Evolutionary conservation across 495 filamentous ascomycete genomes (phyloP), one percentile per base, ranked within the genome.

Genomic region (Physcia stellaris): DNA sequence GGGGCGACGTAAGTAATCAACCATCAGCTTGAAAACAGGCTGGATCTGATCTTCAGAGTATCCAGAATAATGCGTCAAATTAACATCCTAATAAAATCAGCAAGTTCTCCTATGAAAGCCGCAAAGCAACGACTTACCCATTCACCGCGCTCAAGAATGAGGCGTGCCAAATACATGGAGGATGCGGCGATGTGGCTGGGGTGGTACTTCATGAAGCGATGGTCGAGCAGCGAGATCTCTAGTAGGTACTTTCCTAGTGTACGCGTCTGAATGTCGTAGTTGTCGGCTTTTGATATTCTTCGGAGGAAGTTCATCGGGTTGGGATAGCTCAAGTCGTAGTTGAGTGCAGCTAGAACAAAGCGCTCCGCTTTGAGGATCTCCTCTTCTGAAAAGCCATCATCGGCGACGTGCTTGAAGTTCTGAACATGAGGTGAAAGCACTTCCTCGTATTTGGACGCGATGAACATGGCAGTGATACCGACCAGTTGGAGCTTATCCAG

Each of bases 261-360:
- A 46, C 90, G 80, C 24, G 88, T 94, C 58, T 95, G 83, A 46
- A 95, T 93, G 54, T 96, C 86, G 60, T 96, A 96, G 59, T 86
- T 84, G 60, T 96, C 92, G 41, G 90, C 90, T 64, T 98, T 98
- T 29, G 88, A 95, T 59, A 98, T 96, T 41, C 92, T 79, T 24
- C 90, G 80, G 37, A 98, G 73, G 64, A 98, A 98, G 71, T 98
- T 95, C 90, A 98, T 96, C 6, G 90, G 90, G 58, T 98, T 98
- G 22, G 90, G 90, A 52, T 92, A 96, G 66, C 88, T 95, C 43
- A 98, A 79, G 58, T 96, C 90, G 59, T 95, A 98, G 60, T 94
- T 79, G 42, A 98, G 77, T 5, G 86, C 79, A 28, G 77, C 68
- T 29, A 98, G 75, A 39, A 96, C 76, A 59, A 87, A 93, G 32